Evolutionary conservation across 495 filamentous ascomycete species (phyloP).

Genomic region (Penicillium pulvis): DNA sequence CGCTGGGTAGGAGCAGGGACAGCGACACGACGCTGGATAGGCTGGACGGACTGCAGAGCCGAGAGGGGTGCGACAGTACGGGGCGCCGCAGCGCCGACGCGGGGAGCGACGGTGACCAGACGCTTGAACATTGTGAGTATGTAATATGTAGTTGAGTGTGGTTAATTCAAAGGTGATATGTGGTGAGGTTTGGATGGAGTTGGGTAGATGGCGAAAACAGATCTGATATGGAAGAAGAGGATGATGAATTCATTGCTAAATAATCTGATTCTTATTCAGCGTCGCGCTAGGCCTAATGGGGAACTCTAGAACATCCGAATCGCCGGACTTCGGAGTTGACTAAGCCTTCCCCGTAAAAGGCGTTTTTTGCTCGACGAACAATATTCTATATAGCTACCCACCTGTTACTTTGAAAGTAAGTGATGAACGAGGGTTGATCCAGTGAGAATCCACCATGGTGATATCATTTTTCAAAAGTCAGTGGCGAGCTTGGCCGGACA

Average conservation of each 20-base stretch:
- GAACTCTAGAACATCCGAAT: slow-evolving; percentile 18
- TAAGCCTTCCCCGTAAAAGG: neutral
- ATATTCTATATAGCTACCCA: neutral
- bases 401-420: neutral
- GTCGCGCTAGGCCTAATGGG: slow-evolving; percentile 23
- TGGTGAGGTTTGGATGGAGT: neutral
- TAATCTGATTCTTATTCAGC: slow-evolving; percentile 36
- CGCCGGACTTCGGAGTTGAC: slow-evolving; percentile 32
- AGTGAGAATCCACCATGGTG: slow-evolving; percentile 5
- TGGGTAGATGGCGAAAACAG: slow-evolving; percentile 11
- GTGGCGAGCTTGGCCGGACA: slow-evolving; percentile 15
- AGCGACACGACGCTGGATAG: slow-evolving; percentile 33
- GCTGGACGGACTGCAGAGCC: slow-evolving; percentile 34
- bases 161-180: neutral
- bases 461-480: slow-evolving; percentile 18
- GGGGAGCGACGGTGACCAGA: slow-evolving; percentile 51
- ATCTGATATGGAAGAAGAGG: slow-evolving; percentile 32
- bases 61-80: slow-evolving; percentile 46
- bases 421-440: neutral
- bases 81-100: slow-evolving; percentile 47
- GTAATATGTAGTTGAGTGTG: neutral
- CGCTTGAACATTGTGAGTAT: slow-evolving; percentile 53
- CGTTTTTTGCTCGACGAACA: neutral
- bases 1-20: slow-evolving; percentile 34
- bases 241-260: slow-evolving; percentile 38